A percentile compares a stretch with the other conserved stretches of the same genome.
Conservation (phyloP, 73 alveolate species). For the Paraurostyla sp. region DNA sequence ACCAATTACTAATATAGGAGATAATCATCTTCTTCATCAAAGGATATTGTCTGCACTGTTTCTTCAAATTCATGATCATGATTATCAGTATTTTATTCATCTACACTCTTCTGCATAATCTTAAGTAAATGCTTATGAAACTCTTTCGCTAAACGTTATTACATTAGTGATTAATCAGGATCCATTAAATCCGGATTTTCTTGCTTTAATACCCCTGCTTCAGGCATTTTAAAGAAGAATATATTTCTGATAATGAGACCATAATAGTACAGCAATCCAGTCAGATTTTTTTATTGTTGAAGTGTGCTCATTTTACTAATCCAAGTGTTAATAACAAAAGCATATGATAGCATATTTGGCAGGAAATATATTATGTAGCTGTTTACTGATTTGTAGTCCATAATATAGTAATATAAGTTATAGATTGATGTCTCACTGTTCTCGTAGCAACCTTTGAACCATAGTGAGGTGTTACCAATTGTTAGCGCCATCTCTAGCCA, state of each 20-base stretch:
- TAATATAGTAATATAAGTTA: conserved; percentile 10
- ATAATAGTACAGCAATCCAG: conserved; percentile 45
- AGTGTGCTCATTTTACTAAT: conserved; percentile 23
- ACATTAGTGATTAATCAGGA: no score
- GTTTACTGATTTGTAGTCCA: background rate
- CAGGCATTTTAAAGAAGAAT: conserved; percentile 52
- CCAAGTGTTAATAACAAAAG: conserved; percentile 35
- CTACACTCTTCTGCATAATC: background rate
- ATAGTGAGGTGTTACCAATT: conserved; percentile 25
- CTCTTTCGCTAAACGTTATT: background rate
- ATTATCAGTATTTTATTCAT: background rate
- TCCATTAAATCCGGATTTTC: no score
- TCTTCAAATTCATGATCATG: conserved; percentile 35
- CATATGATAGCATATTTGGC: conserved; percentile 57
- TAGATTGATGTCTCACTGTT: conserved; percentile 8
- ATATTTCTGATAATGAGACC: conserved; percentile 34
- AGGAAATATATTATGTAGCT: conserved; percentile 8
- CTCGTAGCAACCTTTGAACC: conserved; percentile 6
- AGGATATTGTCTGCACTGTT: no score
- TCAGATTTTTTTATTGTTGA: background rate
- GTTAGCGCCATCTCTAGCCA: conserved; percentile 26
- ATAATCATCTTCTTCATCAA: no score
- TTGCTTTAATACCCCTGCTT: background rate
- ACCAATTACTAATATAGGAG: no score
- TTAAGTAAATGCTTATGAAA: background rate